A percentile compares a stretch with the other conserved stretches of the same genome.
These are phyloP conservation scores for Zygosaccharomyces bailii DNA, from an alignment of 805 yeast genomes.

Conservation along the genomic window DNA sequence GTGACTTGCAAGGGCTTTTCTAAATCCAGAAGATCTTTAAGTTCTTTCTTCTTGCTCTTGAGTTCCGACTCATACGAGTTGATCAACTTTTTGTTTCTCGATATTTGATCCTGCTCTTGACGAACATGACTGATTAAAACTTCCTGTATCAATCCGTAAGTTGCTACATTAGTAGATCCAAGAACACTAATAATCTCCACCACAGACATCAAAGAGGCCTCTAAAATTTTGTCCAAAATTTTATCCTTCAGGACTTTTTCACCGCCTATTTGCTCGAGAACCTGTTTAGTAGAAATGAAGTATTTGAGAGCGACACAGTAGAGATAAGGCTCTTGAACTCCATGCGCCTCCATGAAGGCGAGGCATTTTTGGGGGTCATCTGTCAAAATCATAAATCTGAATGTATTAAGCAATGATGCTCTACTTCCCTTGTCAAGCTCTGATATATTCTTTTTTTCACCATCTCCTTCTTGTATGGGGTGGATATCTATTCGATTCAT, in stretches of 20 bases:
- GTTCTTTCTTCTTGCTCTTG: constrained; percentile 46
- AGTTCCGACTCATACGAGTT: constrained; percentile 68
- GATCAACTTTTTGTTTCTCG: constrained; percentile 63
- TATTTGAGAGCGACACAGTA: constrained; percentile 62
- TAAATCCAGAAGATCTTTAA: constrained; percentile 44
- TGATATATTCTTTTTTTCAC: constrained; percentile 16
- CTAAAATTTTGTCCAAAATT: constrained; percentile 52
- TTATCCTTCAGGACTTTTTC: constrained; percentile 42
- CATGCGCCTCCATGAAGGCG: constrained; percentile 55
- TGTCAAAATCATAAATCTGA: constrained; percentile 59
- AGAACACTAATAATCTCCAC: constrained; percentile 72
- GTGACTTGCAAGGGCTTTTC: constrained; percentile 41
- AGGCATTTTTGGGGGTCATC: constrained; percentile 57
- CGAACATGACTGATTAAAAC: constrained; percentile 61
- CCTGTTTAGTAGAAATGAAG: constrained; percentile 52
- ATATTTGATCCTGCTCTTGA: constrained; percentile 58
- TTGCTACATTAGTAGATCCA: constrained; percentile 57
- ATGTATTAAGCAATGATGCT: constrained; percentile 36
- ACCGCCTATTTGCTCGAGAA: constrained; percentile 52
- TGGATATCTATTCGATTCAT: constrained; percentile 38
- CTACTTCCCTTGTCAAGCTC: constrained; percentile 39
- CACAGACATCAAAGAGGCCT: constrained; percentile 58
- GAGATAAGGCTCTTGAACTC: constrained; percentile 59
- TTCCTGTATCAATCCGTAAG: constrained; percentile 69
- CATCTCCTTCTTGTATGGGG: constrained; percentile 38